Conservation (phyloP, 768 basidiomycete species). For the Tylopilus cervinicoccineus region DNA sequence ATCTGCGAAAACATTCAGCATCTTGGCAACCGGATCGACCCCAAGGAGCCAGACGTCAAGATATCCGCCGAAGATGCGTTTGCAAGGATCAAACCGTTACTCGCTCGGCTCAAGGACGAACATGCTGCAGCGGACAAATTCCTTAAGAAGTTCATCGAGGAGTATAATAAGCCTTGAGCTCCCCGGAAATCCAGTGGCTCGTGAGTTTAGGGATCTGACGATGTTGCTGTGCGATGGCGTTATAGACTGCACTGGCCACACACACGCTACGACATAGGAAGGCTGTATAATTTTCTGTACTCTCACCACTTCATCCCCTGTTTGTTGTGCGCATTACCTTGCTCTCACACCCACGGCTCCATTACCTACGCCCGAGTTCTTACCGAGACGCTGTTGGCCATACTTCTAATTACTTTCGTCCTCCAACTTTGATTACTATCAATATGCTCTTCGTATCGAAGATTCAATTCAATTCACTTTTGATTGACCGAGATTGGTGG, state of each 20-base stretch:
- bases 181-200: background rate
- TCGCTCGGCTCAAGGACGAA: conserved; percentile 61
- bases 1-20: conserved; percentile 93
- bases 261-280: conserved; percentile 17
- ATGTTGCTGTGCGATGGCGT: conserved; percentile 12
- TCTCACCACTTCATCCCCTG: conserved; percentile 16
- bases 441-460: conserved; percentile 2
- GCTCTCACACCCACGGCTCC: conserved; percentile 15
- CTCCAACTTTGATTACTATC: conserved; percentile 15
- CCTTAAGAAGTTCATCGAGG: conserved; percentile 44
- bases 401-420: conserved; percentile 24
- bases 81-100: conserved; percentile 49
- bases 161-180: conserved; percentile 1
- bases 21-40: conserved; percentile 53
- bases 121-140: conserved; percentile 65
- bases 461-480: conserved; percentile 9
- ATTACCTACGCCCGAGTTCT: conserved; percentile 24
- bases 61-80: conserved; percentile 53
- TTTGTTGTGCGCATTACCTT: conserved; percentile 17
- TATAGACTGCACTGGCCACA: conserved; percentile 3
- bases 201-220: conserved; percentile 1
- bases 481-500: conserved; percentile 1
- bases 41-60: conserved; percentile 43
- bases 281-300: conserved; percentile 22
- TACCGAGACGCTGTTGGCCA: conserved; percentile 19